Evolutionary conservation across 495 filamentous ascomycete genomes (phyloP), one percentile per base, ranked within the genome.

Genomic region (Aspergillus sparsus): DNA sequence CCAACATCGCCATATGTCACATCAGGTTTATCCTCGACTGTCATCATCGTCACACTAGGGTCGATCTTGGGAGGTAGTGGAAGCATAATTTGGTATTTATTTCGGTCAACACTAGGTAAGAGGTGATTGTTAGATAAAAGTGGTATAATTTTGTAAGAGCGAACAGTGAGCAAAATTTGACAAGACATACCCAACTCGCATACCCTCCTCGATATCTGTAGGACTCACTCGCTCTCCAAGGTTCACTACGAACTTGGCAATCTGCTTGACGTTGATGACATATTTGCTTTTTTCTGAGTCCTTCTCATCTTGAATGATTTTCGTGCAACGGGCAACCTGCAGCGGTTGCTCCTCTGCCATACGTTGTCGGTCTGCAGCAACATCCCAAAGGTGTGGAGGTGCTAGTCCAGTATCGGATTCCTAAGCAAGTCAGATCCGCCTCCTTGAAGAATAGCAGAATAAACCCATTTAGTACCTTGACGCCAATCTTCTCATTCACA

Each of bases 261-360:
- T 98, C 74, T 98, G 94, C 79, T 98, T 98, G 65, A 98, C 94
- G 76, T 98, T 98, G 84, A 98, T 98, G 69, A 98, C 93, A 81
- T 98, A 98, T 87, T 98, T 98, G 85, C 89, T 94, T 85, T 98
- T 98, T 66, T 96, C 91, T 34, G 88, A 78, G 78, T 98, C 93
- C 78, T 96, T 94, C 72, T 96, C 94, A 75, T 96, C 92, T 58
- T 90, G 87, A 61, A 98, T 98, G 74, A 98, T 98, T 83, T 98
- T 98, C 52, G 94, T 98, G 82, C 94, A 98, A 64, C 94, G 85
- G 64, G 94, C 95, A 39, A 98, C 94, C 78, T 98, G 94, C 64
- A 98, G 81, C 21, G 94, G 95, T 71, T 98, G 94, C 79, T 98
- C 94, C 74, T 98, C 94, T 41, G 86, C 85, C 94, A 98, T 98